A percentile compares a stretch with the other conserved stretches of the same genome.
Evolutionary conservation across 1,139 yeast species (phyloP).

Genomic region (Yamadazyma sp.): DNA sequence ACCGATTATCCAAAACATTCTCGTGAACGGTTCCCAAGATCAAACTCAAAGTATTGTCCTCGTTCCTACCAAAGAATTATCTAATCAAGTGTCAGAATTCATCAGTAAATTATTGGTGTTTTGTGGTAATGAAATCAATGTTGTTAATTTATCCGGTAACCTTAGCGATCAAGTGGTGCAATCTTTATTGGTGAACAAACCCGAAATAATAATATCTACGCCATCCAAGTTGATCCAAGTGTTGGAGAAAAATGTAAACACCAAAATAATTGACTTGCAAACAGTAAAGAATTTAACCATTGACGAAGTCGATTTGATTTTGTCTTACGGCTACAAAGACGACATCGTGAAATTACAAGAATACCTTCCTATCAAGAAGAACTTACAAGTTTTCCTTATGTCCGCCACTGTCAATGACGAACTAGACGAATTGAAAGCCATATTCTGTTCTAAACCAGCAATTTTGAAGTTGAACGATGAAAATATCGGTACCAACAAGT

Average conservation of each 20-base stretch:
- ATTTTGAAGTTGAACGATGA: conserved; percentile 76
- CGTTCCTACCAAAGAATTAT: conserved; percentile 84
- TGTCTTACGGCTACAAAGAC: conserved; percentile 88
- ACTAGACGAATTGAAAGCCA: conserved; percentile 68
- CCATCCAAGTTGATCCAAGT: conserved; percentile 74
- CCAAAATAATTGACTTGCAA: conserved; percentile 39
- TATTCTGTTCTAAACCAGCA: conserved; percentile 86
- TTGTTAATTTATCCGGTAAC: conserved; percentile 74
- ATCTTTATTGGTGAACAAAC: conserved; percentile 68
- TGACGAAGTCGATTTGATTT: conserved; percentile 92
- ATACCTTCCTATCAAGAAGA: conserved; percentile 67
- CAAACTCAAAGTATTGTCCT: conserved; percentile 58
- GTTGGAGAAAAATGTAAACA: conserved; percentile 48
- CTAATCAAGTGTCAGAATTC: conserved; percentile 78
- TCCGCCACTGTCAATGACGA: conserved; percentile 95
- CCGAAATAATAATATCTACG: conserved; percentile 83
- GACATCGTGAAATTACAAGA: conserved; percentile 70
- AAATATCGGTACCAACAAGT: conserved; percentile 52
- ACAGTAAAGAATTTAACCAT: conserved; percentile 72
- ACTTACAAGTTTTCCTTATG: conserved; percentile 89
- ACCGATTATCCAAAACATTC: conserved; percentile 72
- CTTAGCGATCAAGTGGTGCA: conserved; percentile 71
- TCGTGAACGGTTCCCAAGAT: conserved; percentile 29
- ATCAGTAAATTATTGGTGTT: conserved; percentile 66
- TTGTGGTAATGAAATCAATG: conserved; percentile 65